These are phyloP conservation scores for Rhodosporidiobolus sp. DNA, from an alignment of 768 basidiomycete species.

Conservation along the genomic window DNA sequence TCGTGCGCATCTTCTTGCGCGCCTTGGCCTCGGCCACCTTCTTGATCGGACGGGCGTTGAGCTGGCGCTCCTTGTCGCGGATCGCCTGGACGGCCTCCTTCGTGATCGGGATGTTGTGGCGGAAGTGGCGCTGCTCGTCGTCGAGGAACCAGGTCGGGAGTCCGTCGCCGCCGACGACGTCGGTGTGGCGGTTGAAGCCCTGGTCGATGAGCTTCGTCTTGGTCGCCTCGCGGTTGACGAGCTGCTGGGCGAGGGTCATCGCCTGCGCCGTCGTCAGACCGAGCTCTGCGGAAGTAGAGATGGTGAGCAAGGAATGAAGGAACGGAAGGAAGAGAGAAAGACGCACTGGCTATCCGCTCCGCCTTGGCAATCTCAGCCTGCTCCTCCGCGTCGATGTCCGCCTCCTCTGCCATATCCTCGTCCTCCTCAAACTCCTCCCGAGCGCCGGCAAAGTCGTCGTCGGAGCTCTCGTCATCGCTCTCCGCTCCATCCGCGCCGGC, in stretches of 20 bases:
- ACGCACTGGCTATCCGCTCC: slow-evolving; percentile 63
- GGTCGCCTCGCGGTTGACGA: slow-evolving; percentile 86
- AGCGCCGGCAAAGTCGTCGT: slow-evolving; percentile 72
- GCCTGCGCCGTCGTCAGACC: slow-evolving; percentile 85
- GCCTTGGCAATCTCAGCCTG: slow-evolving; percentile 59
- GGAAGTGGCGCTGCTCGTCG: slow-evolving; percentile 89
- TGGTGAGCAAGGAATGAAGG: neutral
- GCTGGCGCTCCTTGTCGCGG: slow-evolving; percentile 81
- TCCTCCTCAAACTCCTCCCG: slow-evolving; percentile 55
- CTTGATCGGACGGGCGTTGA: slow-evolving; percentile 96
- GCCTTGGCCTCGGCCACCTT: slow-evolving; percentile 95
- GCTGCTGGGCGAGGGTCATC: slow-evolving; percentile 80
- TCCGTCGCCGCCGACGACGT: slow-evolving; percentile 67
- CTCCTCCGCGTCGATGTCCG: slow-evolving; percentile 65
- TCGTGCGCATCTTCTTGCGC: slow-evolving; percentile 87
- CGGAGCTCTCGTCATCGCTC: slow-evolving; percentile 46
- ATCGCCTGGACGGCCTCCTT: slow-evolving; percentile 87
- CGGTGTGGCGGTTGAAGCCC: slow-evolving; percentile 88
- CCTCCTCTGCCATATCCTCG: slow-evolving; percentile 68
- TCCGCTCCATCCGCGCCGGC: slow-evolving; percentile 47
- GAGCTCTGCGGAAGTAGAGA: slow-evolving; percentile 57
- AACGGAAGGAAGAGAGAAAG: neutral
- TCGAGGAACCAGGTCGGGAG: slow-evolving; percentile 96
- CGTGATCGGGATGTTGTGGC: slow-evolving; percentile 90
- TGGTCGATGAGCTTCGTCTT: slow-evolving; percentile 86